Evolutionary conservation across 2,329 filamentous ascomycete genomes (phyloP), one percentile per base, ranked within the genome.

Genomic region (Microsporum audouinii): DNA sequence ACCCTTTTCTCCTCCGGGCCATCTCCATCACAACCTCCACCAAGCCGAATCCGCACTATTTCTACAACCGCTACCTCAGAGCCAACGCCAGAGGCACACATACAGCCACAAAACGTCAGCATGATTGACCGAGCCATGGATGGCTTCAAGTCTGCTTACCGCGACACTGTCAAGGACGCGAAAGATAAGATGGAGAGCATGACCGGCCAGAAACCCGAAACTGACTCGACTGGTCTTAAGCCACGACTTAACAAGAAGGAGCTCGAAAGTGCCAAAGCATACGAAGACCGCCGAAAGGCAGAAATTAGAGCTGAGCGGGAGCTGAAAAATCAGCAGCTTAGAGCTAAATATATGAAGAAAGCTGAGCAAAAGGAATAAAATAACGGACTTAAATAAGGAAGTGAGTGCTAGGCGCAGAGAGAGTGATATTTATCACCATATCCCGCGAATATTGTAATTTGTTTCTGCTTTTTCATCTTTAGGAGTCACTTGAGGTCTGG

Each of bases 91-190:
- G 36, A 65, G 34, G 61, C 58, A 17, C 39, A 61, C 29, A 39
- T 61, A 45, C 51, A 14, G 12, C 60, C 58, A 56, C 61, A 61
- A 55, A 63, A 62, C 39, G 63, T 64, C 62, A 71, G 69, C 60
- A 27, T 68, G 23, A 69, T 77, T 57, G 75, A 76, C 65, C 72
- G 72, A 43, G 65, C 68, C 23, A 63, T 76, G n/a, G 66, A 72
- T 57, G 66, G 64, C 14, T 57, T 69, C 61, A 74, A 73, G 63
- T 62, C 68, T n/a, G 61, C 59, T 31, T 63, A 66, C 55, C 61
- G 62, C 4, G 66, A 68, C n/a, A 53, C 71, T 17, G 63, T 64
- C 31, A 64, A 67, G 12, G 68, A 72, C 41, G 60, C 65, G 43
- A 34, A 60, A 34, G 64, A 66, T 3, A 65, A 65, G 41, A 60